phyloP scores from a whole-genome alignment of 345 rosid genomes.

The Camelina laxa region DNA sequence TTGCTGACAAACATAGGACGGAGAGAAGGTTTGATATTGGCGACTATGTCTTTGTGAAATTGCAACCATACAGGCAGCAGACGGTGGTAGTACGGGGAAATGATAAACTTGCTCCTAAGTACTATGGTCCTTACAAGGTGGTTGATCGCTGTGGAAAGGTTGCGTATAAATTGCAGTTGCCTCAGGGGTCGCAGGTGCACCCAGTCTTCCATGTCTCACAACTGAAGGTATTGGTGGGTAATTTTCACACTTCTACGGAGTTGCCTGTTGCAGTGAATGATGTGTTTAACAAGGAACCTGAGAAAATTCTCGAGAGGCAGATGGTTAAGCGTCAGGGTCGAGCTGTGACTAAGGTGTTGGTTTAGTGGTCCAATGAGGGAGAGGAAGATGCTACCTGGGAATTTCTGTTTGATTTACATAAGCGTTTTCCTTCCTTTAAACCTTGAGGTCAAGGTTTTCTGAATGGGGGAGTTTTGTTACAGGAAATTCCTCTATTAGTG shows the following conservation, averaged over 20 bases:
- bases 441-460: too few species aligned
- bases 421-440: too few species aligned
- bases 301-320: fast-evolving
- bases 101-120: not conserved
- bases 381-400: too few species aligned
- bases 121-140: not conserved
- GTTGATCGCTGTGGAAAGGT: not conserved
- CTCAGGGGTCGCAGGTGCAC: not conserved
- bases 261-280: not conserved
- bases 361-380: not conserved
- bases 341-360: not conserved
- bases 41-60: not conserved
- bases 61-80: not conserved
- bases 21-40: not conserved
- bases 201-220: not conserved
- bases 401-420: too few species aligned
- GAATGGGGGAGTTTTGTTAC: too few species aligned
- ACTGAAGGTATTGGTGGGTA: not conserved
- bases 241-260: not conserved
- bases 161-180: not conserved
- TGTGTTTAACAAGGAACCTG: not conserved
- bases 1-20: not conserved
- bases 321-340: not conserved
- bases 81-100: not conserved
- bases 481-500: too few species aligned